These are phyloP conservation scores for Suhomyces guaymorum DNA, from an alignment of 1,139 yeast genomes.

Conservation along the genomic window DNA sequence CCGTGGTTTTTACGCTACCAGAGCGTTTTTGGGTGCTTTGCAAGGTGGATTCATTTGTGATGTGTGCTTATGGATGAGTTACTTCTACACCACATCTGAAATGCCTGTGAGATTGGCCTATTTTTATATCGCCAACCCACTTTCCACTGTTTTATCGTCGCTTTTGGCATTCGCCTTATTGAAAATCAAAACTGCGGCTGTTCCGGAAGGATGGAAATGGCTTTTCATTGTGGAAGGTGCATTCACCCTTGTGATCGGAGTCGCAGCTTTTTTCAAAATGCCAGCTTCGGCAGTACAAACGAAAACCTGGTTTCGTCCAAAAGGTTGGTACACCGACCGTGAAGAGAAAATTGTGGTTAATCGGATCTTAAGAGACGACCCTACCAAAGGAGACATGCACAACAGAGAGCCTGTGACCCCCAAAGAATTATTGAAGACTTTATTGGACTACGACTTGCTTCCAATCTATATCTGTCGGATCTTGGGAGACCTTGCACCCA, in stretches of 20 bases:
- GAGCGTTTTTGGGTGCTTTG: constrained; percentile 31
- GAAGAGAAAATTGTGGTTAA: constrained; percentile 37
- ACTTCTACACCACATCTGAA: constrained; percentile 29
- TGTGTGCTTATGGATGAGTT: constrained; percentile 33
- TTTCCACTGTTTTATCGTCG: constrained; percentile 24
- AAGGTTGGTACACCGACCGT: constrained; percentile 40
- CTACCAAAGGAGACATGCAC: constrained; percentile 36
- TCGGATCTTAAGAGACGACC: constrained; percentile 34
- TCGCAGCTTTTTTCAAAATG: constrained; percentile 33
- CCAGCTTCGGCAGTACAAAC: constrained; percentile 37
- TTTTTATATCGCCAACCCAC: constrained; percentile 28
- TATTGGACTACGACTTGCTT: constrained; percentile 27
- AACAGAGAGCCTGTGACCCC: constrained; percentile 31
- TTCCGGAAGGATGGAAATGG: constrained; percentile 35
- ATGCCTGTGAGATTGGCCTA: constrained; percentile 29
- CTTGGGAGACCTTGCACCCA: constrained; percentile 17
- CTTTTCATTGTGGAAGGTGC: constrained; percentile 38
- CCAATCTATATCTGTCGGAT: constrained; percentile 24
- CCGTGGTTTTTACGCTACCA: constrained; percentile 27
- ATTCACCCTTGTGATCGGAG: constrained; percentile 31
- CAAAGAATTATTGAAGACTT: constrained; percentile 21
- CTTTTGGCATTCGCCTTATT: constrained; percentile 35
- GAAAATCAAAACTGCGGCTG: constrained; percentile 16
- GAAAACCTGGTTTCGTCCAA: constrained; percentile 25
- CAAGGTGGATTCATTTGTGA: constrained; percentile 37